Percentiles rank a stretch among this genome's conserved stretches.
phyloP scores from a whole-genome alignment of 805 yeast genomes.

The Alloascoidea hylecoeti region DNA sequence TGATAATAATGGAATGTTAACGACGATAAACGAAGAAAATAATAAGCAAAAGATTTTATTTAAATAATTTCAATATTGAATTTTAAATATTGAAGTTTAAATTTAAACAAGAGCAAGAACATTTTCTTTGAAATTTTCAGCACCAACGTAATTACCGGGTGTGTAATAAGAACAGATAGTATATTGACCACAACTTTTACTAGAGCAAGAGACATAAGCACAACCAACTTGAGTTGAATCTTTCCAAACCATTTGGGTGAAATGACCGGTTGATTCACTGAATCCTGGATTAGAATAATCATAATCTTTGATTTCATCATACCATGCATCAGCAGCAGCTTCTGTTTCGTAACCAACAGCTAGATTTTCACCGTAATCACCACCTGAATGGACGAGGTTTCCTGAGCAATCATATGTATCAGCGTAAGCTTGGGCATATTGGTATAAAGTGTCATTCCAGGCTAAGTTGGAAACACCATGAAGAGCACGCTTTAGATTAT shows the following conservation, averaged over 20 bases:
- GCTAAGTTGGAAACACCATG: conserved; percentile 36
- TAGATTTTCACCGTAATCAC: conserved; percentile 66
- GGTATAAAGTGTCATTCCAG: conserved; percentile 42
- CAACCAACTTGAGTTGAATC: conserved; percentile 52
- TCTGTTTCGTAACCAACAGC: conserved; percentile 52
- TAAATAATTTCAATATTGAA: no score
- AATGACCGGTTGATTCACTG: conserved; percentile 52
- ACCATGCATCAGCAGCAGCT: conserved; percentile 53
- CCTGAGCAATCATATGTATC: conserved; percentile 26
- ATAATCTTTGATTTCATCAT: conserved; percentile 43
- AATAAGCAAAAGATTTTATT: no score
- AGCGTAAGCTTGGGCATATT: conserved; percentile 45
- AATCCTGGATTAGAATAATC: conserved; percentile 27
- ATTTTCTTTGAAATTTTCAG: not conserved
- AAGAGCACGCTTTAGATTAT: conserved; percentile 39
- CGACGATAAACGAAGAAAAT: no score
- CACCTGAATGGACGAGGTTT: conserved; percentile 48
- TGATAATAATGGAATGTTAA: no score
- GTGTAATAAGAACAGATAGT: conserved; percentile 56
- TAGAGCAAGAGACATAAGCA: conserved; percentile 48
- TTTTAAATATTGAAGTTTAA: no score
- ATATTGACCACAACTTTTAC: conserved; percentile 37
- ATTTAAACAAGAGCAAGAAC: not conserved
- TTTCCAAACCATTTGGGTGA: conserved; percentile 72
- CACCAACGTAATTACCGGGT: conserved; percentile 1